Base-by-base conservation (phyloP, 805 yeast species). In the Cyberlindnera maclurae region DNA sequence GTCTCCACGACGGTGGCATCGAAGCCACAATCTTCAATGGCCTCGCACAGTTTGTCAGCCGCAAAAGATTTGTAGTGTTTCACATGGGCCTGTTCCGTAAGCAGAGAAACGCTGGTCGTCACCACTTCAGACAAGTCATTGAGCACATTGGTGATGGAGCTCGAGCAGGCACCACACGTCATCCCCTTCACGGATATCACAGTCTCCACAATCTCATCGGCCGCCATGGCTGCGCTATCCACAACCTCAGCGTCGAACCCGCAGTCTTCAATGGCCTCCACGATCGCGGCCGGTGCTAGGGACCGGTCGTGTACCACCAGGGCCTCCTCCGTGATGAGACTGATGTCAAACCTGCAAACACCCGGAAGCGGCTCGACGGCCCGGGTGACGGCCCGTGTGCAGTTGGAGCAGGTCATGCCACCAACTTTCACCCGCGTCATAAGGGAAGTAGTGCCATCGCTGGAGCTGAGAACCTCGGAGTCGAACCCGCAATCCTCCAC, bases 401-500 rank as follows among this genome's bases (percentile, higher is more conserved):
- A 90, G 1, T 95, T 73, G 2, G 93, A 80, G 55, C 97, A 90
- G 2, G 97, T 89, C 97, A 89, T 90, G 3, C 97, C 97, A 36
- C 45, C 43, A 24, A 55, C 47, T 5, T 50, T 39, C 5, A 55
- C 38, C 15, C 47, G 39, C 3, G 59, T 52, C 4, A 20, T 20
- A 20, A 20, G 8, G 5, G 24, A 20, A n/a, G n/a, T n/a, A n/a
- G n/a, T n/a, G n/a, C 24, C 24, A 20, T 20, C 24, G 5, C 8
- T 20, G 8, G 24, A 6, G 24, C 32, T 35, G 15, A 32, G 29
- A 10, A 22, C 24, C 20, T 34, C 38, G 5, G 76, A 76, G 30
- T 76, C 87, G 54, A 82, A 84, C 5, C 95, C 95, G 43, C 80
- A 73, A 48, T 81, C 83, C 45, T 86, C 94, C 8, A 89, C 70